These are phyloP conservation scores for Pichia scutulata DNA, from an alignment of 805 yeast species.

Conservation along the genomic window DNA sequence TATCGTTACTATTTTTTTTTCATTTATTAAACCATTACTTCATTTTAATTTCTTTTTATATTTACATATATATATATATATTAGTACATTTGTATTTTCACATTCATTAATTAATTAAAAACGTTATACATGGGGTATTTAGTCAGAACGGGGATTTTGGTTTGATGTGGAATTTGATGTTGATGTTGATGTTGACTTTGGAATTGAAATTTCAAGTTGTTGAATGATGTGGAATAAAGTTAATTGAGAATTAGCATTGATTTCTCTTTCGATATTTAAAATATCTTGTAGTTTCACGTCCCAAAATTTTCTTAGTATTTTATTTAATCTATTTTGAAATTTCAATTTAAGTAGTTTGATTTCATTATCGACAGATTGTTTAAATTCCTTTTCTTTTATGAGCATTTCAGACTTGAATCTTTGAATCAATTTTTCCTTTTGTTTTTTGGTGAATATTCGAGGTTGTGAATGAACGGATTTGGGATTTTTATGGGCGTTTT, in stretches of 20 bases:
- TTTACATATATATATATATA: neutral
- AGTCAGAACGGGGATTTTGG: no score
- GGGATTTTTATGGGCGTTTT: neutral
- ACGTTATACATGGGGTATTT: neutral
- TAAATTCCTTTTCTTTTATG: slow-evolving; percentile 16
- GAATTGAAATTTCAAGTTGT: slow-evolving; percentile 15
- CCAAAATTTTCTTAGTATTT: slow-evolving; percentile 43
- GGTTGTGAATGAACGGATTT: neutral
- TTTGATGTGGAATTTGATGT: no score
- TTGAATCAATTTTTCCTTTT: slow-evolving; percentile 32
- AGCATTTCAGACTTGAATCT: slow-evolving; percentile 18
- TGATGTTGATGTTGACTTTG: no score
- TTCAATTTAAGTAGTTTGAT: slow-evolving; percentile 25
- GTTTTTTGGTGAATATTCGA: slow-evolving; percentile 24
- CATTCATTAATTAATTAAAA: neutral
- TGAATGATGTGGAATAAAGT: slow-evolving; percentile 22
- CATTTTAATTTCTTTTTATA: neutral
- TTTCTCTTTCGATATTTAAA: slow-evolving; percentile 37
- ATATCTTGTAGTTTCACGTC: slow-evolving; percentile 39
- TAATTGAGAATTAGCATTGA: slow-evolving; percentile 24
- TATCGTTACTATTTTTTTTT: slow-evolving; percentile 1
- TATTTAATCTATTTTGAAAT: slow-evolving; percentile 36
- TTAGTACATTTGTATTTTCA: neutral
- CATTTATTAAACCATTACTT: neutral
- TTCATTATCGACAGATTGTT: slow-evolving; percentile 15